Conservation (phyloP, 2,329 filamentous ascomycete genomes). For the Ceratocystis variospora region DNA sequence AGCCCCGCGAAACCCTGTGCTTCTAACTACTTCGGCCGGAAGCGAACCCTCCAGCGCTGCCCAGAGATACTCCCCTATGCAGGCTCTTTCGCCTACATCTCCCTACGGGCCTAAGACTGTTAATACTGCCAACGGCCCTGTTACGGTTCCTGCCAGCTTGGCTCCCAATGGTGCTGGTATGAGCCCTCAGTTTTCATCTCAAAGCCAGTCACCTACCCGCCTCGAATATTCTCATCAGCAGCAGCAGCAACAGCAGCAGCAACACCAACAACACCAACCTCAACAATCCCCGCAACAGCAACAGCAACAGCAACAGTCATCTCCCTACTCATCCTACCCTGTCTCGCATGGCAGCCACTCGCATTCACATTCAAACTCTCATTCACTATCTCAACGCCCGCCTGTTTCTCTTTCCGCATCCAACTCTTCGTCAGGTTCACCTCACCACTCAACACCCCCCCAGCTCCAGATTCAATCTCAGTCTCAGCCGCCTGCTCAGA, state of each 20-base stretch:
- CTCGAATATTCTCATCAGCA: conserved; percentile 40
- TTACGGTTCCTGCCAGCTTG: conserved; percentile 79
- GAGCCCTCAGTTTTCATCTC: conserved; percentile 44
- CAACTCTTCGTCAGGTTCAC: conserved; percentile 22
- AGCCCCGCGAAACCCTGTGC: conserved; percentile 36
- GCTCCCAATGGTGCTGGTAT: conserved; percentile 61
- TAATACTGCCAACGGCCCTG: conserved; percentile 46
- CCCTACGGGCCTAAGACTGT: conserved; percentile 57
- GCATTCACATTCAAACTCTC: conserved; percentile 28
- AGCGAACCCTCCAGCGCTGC: conserved; percentile 64
- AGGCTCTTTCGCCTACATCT: conserved; percentile 65
- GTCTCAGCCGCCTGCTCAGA: conserved; percentile 12
- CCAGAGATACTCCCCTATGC: conserved; percentile 93
- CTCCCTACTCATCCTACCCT: conserved; percentile 6
- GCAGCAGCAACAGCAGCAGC: conserved; percentile 13
- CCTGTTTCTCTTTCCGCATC: conserved; percentile 57
- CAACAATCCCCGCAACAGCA: conserved; percentile 2
- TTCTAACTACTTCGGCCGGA: conserved; percentile 27
- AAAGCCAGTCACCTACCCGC: conserved; percentile 68
- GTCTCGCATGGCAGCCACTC: conserved; percentile 2
- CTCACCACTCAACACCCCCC: conserved; percentile 16
- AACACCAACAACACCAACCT: conserved; percentile 19
- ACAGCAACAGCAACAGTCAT: conserved; percentile 11
- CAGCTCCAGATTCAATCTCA: conserved; percentile 18
- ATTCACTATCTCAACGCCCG: conserved; percentile 42